phyloP scores from a whole-genome alignment of 352 stramenopile genomes.

The Pythium brachiatum region DNA sequence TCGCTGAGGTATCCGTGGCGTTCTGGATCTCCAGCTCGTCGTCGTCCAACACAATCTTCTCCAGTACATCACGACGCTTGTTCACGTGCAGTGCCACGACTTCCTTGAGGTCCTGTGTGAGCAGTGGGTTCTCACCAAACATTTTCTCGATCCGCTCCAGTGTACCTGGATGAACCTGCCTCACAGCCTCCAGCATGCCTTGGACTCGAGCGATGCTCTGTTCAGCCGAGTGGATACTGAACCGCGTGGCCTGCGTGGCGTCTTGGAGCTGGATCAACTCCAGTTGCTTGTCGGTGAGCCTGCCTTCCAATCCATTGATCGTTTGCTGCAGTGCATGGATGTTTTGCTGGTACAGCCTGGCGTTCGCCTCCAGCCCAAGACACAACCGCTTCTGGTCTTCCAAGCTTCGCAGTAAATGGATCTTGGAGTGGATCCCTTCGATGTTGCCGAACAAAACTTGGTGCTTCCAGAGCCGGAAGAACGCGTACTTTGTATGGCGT shows the following conservation, averaged over 20 bases:
- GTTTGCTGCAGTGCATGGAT: slow-evolving; percentile 56
- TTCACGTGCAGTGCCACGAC: slow-evolving; percentile 49
- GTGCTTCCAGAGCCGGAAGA: slow-evolving; percentile 83
- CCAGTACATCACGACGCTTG: slow-evolving; percentile 47
- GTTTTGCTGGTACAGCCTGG: slow-evolving; percentile 53
- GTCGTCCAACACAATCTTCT: slow-evolving; percentile 52
- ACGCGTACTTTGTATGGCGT: slow-evolving; percentile 70
- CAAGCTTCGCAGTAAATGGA: slow-evolving; percentile 58
- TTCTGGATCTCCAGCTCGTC: slow-evolving; percentile 56
- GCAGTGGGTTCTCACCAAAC: slow-evolving; percentile 60
- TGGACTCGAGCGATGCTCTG: slow-evolving; percentile 71
- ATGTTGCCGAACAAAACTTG: slow-evolving; percentile 69
- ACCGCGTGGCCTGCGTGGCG: slow-evolving; percentile 59
- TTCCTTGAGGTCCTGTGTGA: slow-evolving; percentile 62
- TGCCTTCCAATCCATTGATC: slow-evolving; percentile 51
- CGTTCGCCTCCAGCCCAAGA: slow-evolving; percentile 60
- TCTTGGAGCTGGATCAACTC: slow-evolving; percentile 60
- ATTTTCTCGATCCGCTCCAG: slow-evolving; percentile 64
- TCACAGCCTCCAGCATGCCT: slow-evolving; percentile 67
- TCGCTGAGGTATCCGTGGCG: slow-evolving; percentile 14
- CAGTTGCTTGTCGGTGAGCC: slow-evolving; percentile 62
- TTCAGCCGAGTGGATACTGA: slow-evolving; percentile 67
- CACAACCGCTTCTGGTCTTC: slow-evolving; percentile 81
- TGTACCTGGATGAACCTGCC: slow-evolving; percentile 65
- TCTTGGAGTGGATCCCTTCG: slow-evolving; percentile 61